Evolutionary conservation across 2,329 filamentous ascomycete genomes (phyloP).

Genomic region (Zasmidium cellare): DNA sequence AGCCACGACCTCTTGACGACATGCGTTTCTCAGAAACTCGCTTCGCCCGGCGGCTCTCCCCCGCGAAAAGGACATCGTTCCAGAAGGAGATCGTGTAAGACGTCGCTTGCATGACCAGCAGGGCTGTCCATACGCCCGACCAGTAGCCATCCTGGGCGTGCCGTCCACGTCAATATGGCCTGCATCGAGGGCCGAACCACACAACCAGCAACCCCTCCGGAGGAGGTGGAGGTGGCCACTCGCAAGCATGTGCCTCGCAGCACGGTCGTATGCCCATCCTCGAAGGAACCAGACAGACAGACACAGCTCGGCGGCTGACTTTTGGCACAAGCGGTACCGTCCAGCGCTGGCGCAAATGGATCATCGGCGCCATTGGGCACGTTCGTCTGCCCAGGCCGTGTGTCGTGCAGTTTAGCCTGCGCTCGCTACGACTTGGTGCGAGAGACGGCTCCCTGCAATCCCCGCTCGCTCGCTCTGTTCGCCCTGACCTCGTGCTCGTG

Average conservation of each 20-base stretch:
- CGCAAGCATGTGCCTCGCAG: too few relatives aligned
- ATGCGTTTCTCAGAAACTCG: not conserved
- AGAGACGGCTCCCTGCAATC: not conserved
- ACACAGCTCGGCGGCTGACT: not conserved
- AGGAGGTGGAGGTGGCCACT: too few relatives aligned
- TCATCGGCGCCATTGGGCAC: not conserved
- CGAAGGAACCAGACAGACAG: too few relatives aligned
- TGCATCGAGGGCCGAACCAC: too few relatives aligned
- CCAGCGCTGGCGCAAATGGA: not conserved
- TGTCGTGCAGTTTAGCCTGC: not conserved
- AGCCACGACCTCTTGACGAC: not conserved
- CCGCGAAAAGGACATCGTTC: conserved; percentile 9
- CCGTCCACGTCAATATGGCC: too few relatives aligned
- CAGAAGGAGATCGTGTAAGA: conserved; percentile 12
- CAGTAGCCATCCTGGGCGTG: too few relatives aligned
- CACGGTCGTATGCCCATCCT: too few relatives aligned
- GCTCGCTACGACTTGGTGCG: not conserved
- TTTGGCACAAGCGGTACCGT: not conserved
- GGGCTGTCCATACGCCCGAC: conserved; percentile 1
- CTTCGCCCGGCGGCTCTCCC: not conserved
- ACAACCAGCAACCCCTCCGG: too few relatives aligned
- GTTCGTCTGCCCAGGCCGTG: not conserved
- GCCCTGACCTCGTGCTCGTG: conserved; percentile 14
- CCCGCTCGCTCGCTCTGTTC: not conserved
- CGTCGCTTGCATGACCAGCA: conserved; percentile 10